Percentiles rank a stretch among this genome's conserved stretches.
Evolutionary conservation across 2,329 filamentous ascomycete species (phyloP).

Genomic region (Westerdykella aurantiaca): DNA sequence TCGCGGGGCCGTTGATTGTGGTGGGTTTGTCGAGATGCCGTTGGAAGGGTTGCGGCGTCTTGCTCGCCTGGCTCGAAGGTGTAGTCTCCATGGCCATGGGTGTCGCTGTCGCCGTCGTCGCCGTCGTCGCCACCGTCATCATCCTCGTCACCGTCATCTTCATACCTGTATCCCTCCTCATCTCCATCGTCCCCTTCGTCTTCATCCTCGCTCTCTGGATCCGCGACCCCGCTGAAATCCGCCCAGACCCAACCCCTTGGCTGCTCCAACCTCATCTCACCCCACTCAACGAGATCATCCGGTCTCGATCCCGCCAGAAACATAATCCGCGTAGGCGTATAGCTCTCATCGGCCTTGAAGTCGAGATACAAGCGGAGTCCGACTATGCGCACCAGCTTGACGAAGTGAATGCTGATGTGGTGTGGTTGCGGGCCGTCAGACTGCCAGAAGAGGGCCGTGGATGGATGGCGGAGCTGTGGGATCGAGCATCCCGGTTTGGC

Average conservation of each 20-base stretch:
- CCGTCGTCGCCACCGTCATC: not conserved
- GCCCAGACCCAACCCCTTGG: slow-evolving; percentile 91
- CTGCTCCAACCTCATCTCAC: slow-evolving; percentile 68
- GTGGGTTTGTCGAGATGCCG: slow-evolving; percentile 12
- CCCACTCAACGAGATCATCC: slow-evolving; percentile 86
- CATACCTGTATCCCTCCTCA: slow-evolving; percentile 7
- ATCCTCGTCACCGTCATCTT: slow-evolving; percentile 5
- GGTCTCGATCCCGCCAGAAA: slow-evolving; percentile 86
- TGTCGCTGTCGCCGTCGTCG: too few species aligned
- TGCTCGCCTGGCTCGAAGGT: not conserved
- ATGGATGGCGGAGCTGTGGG: slow-evolving; percentile 67
- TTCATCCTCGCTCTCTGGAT: slow-evolving; percentile 19
- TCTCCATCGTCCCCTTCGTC: slow-evolving; percentile 15
- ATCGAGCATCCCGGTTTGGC: slow-evolving; percentile 77
- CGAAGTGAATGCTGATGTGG: slow-evolving; percentile 76
- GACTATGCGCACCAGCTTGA: slow-evolving; percentile 73
- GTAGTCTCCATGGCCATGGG: too few species aligned
- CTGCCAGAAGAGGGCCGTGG: slow-evolving; percentile 72
- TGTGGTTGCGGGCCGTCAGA: slow-evolving; percentile 83
- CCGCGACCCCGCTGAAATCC: slow-evolving; percentile 59
- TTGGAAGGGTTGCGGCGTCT: slow-evolving; percentile 10
- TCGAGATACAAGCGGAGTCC: slow-evolving; percentile 81
- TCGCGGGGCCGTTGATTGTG: slow-evolving; percentile 8
- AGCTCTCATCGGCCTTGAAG: slow-evolving; percentile 88
- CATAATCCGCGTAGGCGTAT: slow-evolving; percentile 88